Percentiles rank a stretch among this genome's conserved stretches.
These are phyloP conservation scores for Bremia lactucae DNA, from an alignment of 352 stramenopile genomes.

Conservation along the genomic window DNA sequence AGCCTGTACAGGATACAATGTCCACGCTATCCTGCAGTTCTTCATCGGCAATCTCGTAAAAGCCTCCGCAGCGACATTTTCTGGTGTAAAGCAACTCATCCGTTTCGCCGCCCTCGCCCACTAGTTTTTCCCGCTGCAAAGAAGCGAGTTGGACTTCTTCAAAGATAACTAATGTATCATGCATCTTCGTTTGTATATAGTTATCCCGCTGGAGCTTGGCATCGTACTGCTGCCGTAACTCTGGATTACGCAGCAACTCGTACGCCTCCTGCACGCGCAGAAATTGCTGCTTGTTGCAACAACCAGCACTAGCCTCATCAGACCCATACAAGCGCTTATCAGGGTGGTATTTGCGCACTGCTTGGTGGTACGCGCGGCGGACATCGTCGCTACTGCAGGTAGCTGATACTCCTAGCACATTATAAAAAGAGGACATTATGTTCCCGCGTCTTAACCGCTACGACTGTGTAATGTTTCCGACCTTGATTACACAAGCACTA, in stretches of 20 bases:
- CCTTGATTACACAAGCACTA: background rate
- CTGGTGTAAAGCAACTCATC: conserved; percentile 48
- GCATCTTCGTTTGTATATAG: conserved; percentile 24
- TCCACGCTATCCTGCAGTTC: conserved; percentile 57
- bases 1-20: conserved; percentile 67
- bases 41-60: conserved; percentile 53
- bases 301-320: background rate
- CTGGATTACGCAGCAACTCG: conserved; percentile 42
- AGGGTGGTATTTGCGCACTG: conserved; percentile 42
- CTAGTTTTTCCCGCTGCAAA: conserved; percentile 35
- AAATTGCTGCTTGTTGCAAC: conserved; percentile 26
- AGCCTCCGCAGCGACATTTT: conserved; percentile 58
- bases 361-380: conserved; percentile 60
- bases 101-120: conserved; percentile 19
- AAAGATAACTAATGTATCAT: conserved; percentile 47
- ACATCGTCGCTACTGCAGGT: conserved; percentile 48
- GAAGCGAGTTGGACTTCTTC: conserved; percentile 39
- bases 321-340: conserved; percentile 34
- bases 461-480: background rate
- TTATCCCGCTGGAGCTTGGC: conserved; percentile 26
- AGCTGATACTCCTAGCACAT: conserved; percentile 33
- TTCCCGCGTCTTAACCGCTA: too few species aligned
- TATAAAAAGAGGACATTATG: conserved; percentile 32
- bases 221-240: conserved; percentile 44
- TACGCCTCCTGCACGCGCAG: conserved; percentile 56